Evolutionary conservation across 495 filamentous ascomycete genomes (phyloP).

Genomic region (Ramalina intermedia): DNA sequence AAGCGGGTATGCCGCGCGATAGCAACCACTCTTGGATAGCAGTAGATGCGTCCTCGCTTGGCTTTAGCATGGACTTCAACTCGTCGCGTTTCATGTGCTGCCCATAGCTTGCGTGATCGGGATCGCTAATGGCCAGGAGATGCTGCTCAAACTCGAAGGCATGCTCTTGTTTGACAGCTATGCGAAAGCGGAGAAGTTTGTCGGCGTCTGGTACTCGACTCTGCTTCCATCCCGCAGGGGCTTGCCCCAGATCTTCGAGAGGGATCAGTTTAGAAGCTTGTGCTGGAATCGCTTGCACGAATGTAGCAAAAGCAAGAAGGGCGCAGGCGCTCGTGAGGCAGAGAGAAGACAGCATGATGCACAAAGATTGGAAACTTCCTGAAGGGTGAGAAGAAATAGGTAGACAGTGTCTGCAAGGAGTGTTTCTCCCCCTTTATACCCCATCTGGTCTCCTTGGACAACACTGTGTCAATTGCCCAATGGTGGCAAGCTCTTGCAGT

Average conservation of each 20-base stretch:
- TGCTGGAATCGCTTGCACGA: background rate
- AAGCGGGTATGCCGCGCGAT: slow-evolving; percentile 27
- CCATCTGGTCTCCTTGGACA: too few species aligned
- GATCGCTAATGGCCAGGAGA: slow-evolving; percentile 48
- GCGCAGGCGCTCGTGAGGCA: background rate
- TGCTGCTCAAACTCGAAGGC: slow-evolving; percentile 41
- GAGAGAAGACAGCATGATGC: background rate
- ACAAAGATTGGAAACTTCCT: too few species aligned
- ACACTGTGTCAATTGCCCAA: too few species aligned
- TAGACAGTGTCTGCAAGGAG: too few species aligned
- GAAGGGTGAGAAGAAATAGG: too few species aligned
- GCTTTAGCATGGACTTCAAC: slow-evolving; percentile 34
- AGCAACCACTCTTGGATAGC: slow-evolving; percentile 36
- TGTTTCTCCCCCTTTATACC: too few species aligned
- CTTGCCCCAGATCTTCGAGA: slow-evolving; percentile 5
- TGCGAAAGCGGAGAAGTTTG: slow-evolving; percentile 33
- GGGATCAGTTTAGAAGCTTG: background rate
- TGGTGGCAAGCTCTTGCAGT: too few species aligned
- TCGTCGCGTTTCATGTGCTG: slow-evolving; percentile 46
- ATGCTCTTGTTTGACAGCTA: slow-evolving; percentile 39
- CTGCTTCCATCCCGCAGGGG: slow-evolving; percentile 16
- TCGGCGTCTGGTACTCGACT: slow-evolving; percentile 21
- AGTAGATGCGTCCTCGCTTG: slow-evolving; percentile 26
- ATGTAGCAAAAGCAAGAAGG: background rate
- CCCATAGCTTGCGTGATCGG: slow-evolving; percentile 45